phyloP scores from a whole-genome alignment of 2,329 filamentous ascomycete species.

The Tolypocladium cylindrosporum region DNA sequence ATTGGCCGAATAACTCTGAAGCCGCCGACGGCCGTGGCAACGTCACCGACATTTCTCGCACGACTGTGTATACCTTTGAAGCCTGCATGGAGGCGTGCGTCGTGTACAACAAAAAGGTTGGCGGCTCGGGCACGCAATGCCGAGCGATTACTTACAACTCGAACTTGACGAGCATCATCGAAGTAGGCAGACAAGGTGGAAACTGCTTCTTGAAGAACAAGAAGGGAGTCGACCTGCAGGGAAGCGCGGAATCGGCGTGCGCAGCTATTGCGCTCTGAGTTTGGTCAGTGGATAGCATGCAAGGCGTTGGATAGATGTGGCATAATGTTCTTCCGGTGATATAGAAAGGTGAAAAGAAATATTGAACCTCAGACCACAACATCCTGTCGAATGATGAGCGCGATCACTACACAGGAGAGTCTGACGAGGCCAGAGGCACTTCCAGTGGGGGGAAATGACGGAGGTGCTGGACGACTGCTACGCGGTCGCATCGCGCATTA shows the following conservation, averaged over 20 bases:
- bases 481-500: neutral
- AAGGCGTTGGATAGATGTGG: neutral
- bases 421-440: too few relatives aligned
- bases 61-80: conserved; percentile 10
- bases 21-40: conserved; percentile 5
- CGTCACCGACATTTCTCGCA: conserved; percentile 6
- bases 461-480: too few relatives aligned
- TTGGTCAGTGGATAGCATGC: neutral
- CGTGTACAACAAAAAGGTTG: conserved; percentile 3
- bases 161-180: conserved; percentile 9
- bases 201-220: conserved; percentile 12
- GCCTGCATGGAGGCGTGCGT: conserved; percentile 10
- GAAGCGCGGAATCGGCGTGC: neutral
- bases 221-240: conserved; percentile 3
- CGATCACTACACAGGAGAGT: too few relatives aligned
- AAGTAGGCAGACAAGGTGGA: conserved; percentile 2
- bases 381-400: too few relatives aligned
- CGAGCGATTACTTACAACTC: conserved; percentile 9
- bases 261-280: neutral
- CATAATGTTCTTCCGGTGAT: neutral
- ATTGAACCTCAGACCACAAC: too few relatives aligned
- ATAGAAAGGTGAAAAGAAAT: neutral
- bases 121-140: conserved; percentile 1
- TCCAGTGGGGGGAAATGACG: too few relatives aligned
- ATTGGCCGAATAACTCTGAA: conserved; percentile 6